Evolutionary conservation across 108 stramenopile genomes (phyloP), one percentile per base, ranked within the genome.

Genomic region (Nannochloropsis oceanica): DNA sequence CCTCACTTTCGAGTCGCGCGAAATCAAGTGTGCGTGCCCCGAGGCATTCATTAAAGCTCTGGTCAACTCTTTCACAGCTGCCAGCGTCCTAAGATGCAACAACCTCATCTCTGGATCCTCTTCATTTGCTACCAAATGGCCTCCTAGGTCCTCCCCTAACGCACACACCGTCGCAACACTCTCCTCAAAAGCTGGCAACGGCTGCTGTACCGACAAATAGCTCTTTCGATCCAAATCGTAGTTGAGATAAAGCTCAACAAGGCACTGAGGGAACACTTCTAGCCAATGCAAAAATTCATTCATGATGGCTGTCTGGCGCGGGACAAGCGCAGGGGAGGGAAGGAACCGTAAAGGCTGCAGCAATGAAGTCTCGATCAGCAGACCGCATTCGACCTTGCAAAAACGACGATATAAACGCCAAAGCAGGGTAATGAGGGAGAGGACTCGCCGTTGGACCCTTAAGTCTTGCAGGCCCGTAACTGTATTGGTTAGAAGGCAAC

Each of bases 221-320:
- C 88, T 87, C 85, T 88, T 88, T 22, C 89, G 79, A 34, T 90
- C 90, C 90, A 90, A 85, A 85, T 90, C 90, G 27, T 86, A 90
- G 83, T 90, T 90, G 20, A 90, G 42, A 84, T 89, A 90, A 14
- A 90, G 82, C 86, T 90, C 90, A 26, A 89, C 86, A 20, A 90
- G 86, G 83, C 80, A 44, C 80, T 90, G 84, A 25, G 90, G 90
- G 0, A 34, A 26, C 20, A 59, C 83, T 10, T 90, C 90, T 26
- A 90, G 89, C 90, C 90, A 90, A 42, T 80, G 34, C 43, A 90
- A n/a, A 42, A 90, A 25, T 84, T 89, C 89, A 12, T 90, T 81
- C 1, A 90, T 20, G 26, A 87, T 85, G 25, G 43, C 24, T 44
- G 86, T 82, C 12, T 84, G 84, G 25, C 24, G 83, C 13, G 43